These are phyloP conservation scores for Blastobotrys malaysiensis DNA, from an alignment of 1,139 yeast genomes.

Conservation along the genomic window DNA sequence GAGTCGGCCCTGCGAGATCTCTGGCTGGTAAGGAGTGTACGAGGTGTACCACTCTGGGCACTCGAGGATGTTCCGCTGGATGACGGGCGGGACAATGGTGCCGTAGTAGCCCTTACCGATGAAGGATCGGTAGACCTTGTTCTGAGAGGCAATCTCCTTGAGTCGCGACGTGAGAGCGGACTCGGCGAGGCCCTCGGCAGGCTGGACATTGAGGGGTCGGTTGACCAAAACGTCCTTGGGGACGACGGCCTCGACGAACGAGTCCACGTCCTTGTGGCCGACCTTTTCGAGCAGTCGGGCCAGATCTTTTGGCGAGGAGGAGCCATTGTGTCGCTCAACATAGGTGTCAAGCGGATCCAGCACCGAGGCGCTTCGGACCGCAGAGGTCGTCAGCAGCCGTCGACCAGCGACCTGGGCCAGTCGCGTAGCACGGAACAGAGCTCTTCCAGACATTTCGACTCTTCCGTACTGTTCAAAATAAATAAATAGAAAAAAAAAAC, in stretches of 20 bases:
- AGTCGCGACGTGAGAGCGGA: constrained; percentile 70
- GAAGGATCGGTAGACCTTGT: constrained; percentile 62
- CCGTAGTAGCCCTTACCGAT: constrained; percentile 96
- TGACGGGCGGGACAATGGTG: constrained; percentile 83
- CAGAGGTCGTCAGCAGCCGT: constrained; percentile 24
- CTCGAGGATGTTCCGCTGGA: constrained; percentile 86
- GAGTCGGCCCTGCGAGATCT: constrained; percentile 92
- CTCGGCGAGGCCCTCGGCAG: constrained; percentile 73
- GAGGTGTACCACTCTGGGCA: constrained; percentile 98
- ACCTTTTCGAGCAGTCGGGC: constrained; percentile 57
- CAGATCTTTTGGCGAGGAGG: constrained; percentile 56
- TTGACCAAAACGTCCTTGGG: constrained; percentile 70
- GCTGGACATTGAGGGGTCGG: constrained; percentile 58
- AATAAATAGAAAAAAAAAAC: constrained; percentile 6
- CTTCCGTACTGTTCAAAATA: background rate
- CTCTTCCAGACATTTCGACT: constrained; percentile 13
- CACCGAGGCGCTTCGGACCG: constrained; percentile 41
- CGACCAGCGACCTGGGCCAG: constrained; percentile 3
- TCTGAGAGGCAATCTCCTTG: constrained; percentile 64
- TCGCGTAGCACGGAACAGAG: constrained; percentile 11
- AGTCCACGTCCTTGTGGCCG: constrained; percentile 62
- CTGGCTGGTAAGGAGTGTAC: constrained; percentile 97
- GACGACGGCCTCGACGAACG: constrained; percentile 66
- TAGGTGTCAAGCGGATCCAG: constrained; percentile 63
- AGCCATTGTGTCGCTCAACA: constrained; percentile 88